These are phyloP conservation scores for Leccinum uliginosum DNA, from an alignment of 768 basidiomycete genomes.

Conservation along the genomic window DNA sequence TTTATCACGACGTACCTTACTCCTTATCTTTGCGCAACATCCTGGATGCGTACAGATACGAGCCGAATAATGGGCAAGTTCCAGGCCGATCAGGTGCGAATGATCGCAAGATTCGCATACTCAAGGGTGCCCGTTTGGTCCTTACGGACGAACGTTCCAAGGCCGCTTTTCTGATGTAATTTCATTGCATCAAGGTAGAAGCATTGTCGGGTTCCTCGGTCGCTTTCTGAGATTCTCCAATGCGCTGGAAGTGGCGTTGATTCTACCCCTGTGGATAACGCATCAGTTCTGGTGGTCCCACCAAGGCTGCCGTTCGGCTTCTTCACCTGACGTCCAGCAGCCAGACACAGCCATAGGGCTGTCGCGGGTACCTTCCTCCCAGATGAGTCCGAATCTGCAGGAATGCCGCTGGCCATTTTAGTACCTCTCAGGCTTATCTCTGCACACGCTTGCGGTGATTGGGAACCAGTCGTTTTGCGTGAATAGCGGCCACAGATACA, in stretches of 20 bases:
- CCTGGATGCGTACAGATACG: constrained; percentile 48
- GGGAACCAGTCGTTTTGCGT: neutral
- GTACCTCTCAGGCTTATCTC: neutral
- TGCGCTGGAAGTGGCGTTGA: constrained; percentile 14
- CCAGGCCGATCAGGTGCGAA: constrained; percentile 23
- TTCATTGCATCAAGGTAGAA: constrained; percentile 13
- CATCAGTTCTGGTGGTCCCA: constrained; percentile 4
- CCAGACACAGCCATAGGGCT: constrained; percentile 4
- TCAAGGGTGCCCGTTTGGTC: constrained; percentile 46
- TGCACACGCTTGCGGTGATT: constrained; percentile 14
- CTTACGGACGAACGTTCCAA: constrained; percentile 45
- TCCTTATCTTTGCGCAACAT: constrained; percentile 47
- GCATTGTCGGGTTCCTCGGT: constrained; percentile 7
- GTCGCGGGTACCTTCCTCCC: constrained; percentile 8
- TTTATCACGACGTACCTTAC: constrained; percentile 51
- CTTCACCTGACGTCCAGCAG: constrained; percentile 11
- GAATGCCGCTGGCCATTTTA: constrained; percentile 2
- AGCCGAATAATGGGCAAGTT: constrained; percentile 8
- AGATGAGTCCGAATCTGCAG: constrained; percentile 3
- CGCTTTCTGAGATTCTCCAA: constrained; percentile 20
- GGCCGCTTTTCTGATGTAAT: constrained; percentile 40
- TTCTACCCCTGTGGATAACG: constrained; percentile 14
- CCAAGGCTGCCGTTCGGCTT: constrained; percentile 8
- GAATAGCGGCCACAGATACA: constrained; percentile 3
- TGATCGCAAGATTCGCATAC: constrained; percentile 39